Evolutionary conservation across 2,329 filamentous ascomycete species (phyloP).

Genomic region (Ophiostoma quercus): DNA sequence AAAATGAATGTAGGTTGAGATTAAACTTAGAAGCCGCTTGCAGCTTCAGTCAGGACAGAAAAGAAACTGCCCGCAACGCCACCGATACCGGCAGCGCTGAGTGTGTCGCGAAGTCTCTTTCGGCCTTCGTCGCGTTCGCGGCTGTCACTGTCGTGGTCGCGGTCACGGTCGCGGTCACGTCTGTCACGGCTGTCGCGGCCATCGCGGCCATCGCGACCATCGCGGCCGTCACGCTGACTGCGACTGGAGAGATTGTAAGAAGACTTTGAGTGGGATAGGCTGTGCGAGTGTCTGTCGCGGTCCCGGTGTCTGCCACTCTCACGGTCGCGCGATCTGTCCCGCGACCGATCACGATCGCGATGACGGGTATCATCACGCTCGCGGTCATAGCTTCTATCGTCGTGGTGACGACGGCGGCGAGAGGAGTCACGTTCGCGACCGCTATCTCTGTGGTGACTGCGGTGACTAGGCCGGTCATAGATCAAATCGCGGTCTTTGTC

Average conservation of each 20-base stretch:
- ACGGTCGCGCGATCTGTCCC: conserved; percentile 22
- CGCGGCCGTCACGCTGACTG: conserved; percentile 20
- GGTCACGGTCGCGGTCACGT: background rate
- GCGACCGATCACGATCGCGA: conserved; percentile 32
- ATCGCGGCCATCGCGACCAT: conserved; percentile 18
- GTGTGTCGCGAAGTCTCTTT: conserved; percentile 45
- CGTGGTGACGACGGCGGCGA: conserved; percentile 4
- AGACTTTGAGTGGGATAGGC: background rate
- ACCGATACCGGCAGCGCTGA: conserved; percentile 55
- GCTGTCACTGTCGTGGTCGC: conserved; percentile 18
- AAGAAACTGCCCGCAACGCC: conserved; percentile 56
- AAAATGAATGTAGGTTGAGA: background rate
- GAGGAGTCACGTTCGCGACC: conserved; percentile 8
- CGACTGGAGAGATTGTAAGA: background rate
- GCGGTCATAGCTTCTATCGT: conserved; percentile 28
- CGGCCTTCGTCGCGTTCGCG: conserved; percentile 31
- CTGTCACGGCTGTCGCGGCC: conserved; percentile 17
- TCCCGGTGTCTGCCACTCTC: conserved; percentile 32
- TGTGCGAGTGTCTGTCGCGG: conserved; percentile 25
- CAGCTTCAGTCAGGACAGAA: conserved; percentile 54
- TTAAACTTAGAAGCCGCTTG: conserved; percentile 32
- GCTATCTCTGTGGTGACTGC: conserved; percentile 25
- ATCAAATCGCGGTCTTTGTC: conserved; percentile 30
- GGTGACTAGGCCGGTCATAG: background rate
- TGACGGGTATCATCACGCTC: conserved; percentile 32